Conservation (phyloP, 768 basidiomycete species). For the Lactarius sanguifluus region DNA sequence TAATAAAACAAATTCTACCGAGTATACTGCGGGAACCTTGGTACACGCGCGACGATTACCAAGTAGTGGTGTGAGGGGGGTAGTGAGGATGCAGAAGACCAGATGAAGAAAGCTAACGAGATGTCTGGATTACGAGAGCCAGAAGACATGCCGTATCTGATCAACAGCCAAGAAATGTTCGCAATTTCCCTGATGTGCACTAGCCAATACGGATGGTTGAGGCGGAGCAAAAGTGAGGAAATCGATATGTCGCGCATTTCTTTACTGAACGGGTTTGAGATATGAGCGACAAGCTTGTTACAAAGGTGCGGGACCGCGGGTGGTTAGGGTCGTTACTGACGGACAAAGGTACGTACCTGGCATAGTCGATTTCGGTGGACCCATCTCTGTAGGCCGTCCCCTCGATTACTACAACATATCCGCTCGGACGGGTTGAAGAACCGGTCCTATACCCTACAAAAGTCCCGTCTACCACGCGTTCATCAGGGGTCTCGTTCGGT, state of each 20-base stretch:
- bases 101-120: constrained; percentile 4
- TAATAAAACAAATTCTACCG: constrained; percentile 29
- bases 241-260: constrained; percentile 51
- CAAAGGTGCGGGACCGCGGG: constrained; percentile 5
- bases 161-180: constrained; percentile 80
- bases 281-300: constrained; percentile 50
- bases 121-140: not conserved
- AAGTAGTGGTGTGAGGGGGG: constrained; percentile 54
- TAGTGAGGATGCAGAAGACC: constrained; percentile 65
- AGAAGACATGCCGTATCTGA: constrained; percentile 57
- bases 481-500: constrained; percentile 52
- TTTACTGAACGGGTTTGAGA: constrained; percentile 36
- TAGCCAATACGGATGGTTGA: constrained; percentile 80
- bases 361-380: constrained; percentile 50
- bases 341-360: constrained; percentile 45
- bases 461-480: constrained; percentile 38
- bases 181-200: constrained; percentile 82
- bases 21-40: constrained; percentile 66
- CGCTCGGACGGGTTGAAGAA: constrained; percentile 32
- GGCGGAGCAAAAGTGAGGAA: constrained; percentile 54
- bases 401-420: constrained; percentile 62
- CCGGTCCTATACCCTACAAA: constrained; percentile 37
- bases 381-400: constrained; percentile 58
- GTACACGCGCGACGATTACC: constrained; percentile 67
- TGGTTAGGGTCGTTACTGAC: not conserved